A percentile compares a stretch with the other conserved stretches of the same genome.
Evolutionary conservation across 2,329 filamentous ascomycete species (phyloP).

Genomic region (Alternaria consortialis): DNA sequence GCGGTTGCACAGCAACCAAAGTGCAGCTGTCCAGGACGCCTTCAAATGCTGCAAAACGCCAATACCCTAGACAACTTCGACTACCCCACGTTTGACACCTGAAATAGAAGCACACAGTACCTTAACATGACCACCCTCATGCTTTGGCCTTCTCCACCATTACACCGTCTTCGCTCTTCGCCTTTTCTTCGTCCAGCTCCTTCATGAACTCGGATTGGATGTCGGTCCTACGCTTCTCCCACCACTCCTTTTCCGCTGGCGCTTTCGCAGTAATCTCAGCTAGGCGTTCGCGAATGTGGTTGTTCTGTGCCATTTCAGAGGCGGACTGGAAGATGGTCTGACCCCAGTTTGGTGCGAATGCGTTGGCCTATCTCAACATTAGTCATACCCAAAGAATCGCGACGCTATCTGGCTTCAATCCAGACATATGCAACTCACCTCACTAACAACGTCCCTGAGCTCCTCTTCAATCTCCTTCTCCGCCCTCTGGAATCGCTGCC

Average conservation of each 20-base stretch:
- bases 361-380: conserved; percentile 75
- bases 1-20: conserved; percentile 3
- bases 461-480: conserved; percentile 99
- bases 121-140: neutral
- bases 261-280: conserved; percentile 77
- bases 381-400: neutral
- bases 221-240: conserved; percentile 80
- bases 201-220: conserved; percentile 84
- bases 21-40: conserved; percentile 14
- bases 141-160: conserved; percentile 21
- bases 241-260: conserved; percentile 84
- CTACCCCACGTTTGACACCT: neutral
- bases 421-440: conserved; percentile 66
- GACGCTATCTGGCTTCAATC: neutral
- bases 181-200: conserved; percentile 73
- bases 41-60: conserved; percentile 16
- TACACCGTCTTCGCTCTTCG: conserved; percentile 35
- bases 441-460: conserved; percentile 88
- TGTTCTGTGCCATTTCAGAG: conserved; percentile 93
- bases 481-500: conserved; percentile 88
- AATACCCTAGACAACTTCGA: neutral
- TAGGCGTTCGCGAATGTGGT: conserved; percentile 75
- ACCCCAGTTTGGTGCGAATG: conserved; percentile 87
- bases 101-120: conserved; percentile 1
- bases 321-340: conserved; percentile 96